Evolutionary conservation across 176 grass and related monocot genomes (phyloP), one percentile per base, ranked within the genome.

Genomic region (Themeda triandra): DNA sequence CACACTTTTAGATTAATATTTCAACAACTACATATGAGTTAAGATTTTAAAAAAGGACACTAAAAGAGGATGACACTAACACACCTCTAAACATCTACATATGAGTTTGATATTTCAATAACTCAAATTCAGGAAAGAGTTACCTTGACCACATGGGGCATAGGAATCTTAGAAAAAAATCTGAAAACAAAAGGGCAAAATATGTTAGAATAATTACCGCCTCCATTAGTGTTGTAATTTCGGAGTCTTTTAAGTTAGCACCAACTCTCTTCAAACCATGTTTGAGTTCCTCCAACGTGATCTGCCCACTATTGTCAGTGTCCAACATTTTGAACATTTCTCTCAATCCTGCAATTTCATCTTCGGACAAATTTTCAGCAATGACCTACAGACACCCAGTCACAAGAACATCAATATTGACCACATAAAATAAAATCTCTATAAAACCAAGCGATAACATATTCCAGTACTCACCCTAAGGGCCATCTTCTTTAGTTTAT

Each of bases 271-370:
- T 80, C 79, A 98, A 84, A 31, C 95, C 95, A 58, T 17, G 71
- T 86, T 88, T 98, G 67, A 98, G 81, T 90, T 98, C 92, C 73
- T 98, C 91, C 79, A 91, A 85, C n/a, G 95, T 95, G 72, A 98
- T 98, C 18, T 98, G 90, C 25, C 95, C 95, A 88, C 95, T 98
- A 76, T 98, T 95, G 45, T 98, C 95, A 76, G 89, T 86, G 73
- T 98, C 95, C 37, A 98, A 84, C 95, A 98, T 98, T 88, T 93
- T 95, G 82, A 98, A 98, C 92, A 95, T 95, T 78, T 98, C 92
- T 83, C 74, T 93, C 87, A 98, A 85, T 80, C 95, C 95, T 66
- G 92, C 95, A 82, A 98, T 92, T 86, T 98, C 95, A 84, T 98
- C 95, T 71, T 98, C 95, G 4, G 95, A 98, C 23, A 98, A 75